Conservation (phyloP, 441 rosid genomes). For the Bruguiera hainesii region DNA sequence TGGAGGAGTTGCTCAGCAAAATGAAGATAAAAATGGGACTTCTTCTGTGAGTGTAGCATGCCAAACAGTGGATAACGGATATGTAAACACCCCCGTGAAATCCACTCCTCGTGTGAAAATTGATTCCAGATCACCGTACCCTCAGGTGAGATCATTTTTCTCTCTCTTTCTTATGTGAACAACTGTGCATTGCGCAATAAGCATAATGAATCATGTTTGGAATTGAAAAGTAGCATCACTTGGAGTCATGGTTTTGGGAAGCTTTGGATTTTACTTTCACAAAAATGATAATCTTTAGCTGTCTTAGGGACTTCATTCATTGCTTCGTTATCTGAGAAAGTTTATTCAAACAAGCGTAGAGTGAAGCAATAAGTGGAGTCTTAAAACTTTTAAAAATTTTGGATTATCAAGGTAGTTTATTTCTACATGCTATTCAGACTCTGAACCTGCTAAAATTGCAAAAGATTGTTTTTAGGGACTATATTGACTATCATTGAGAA, state of each 20-base stretch:
- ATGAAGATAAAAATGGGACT: conserved; percentile 16
- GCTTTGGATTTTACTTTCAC: background rate
- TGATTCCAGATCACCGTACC: conserved; percentile 39
- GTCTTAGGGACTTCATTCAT: background rate
- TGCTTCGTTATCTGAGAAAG: background rate
- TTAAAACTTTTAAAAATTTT: background rate
- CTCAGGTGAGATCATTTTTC: conserved; percentile 30
- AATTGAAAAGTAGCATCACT: background rate
- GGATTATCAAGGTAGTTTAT: background rate
- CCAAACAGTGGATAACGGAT: conserved; percentile 21
- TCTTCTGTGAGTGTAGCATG: conserved; percentile 17
- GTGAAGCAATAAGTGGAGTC: too few relatives aligned
- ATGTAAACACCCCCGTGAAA: conserved; percentile 13
- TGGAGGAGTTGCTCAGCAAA: conserved; percentile 38
- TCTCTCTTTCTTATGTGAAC: background rate
- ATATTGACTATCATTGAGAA: background rate
- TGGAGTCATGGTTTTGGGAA: background rate
- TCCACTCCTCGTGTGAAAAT: conserved; percentile 25
- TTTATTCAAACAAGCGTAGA: too few relatives aligned
- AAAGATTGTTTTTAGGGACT: background rate
- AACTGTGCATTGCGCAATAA: background rate
- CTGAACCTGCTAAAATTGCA: too few relatives aligned
- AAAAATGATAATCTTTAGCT: conserved; percentile 1
- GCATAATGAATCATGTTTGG: background rate
- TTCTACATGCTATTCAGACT: too few relatives aligned